phyloP scores from a whole-genome alignment of 495 filamentous ascomycete species.

The Chaetomidium leptoderma region DNA sequence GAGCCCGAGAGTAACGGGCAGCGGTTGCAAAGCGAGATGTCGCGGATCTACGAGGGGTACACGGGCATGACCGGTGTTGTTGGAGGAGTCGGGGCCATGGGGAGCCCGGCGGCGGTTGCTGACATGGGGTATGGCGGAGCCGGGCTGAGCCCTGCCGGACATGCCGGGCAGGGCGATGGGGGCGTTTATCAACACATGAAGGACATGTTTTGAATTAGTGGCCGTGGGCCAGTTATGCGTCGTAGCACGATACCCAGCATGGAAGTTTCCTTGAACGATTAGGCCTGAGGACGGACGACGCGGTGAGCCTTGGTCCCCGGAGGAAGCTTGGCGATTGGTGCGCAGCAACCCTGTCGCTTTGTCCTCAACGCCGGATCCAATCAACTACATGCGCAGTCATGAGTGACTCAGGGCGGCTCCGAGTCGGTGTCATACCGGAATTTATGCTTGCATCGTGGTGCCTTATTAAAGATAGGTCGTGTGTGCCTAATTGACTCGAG shows the following conservation, averaged over 20 bases:
- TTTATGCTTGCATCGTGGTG: too few relatives aligned
- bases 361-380: too few relatives aligned
- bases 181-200: slow-evolving; percentile 23
- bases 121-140: slow-evolving; percentile 6
- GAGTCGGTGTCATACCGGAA: too few relatives aligned
- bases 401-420: too few relatives aligned
- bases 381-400: too few relatives aligned
- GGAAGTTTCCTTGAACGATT: too few relatives aligned
- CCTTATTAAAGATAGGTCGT: too few relatives aligned
- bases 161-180: not conserved
- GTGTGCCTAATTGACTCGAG: too few relatives aligned
- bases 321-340: too few relatives aligned
- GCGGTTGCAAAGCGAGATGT: slow-evolving; percentile 45
- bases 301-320: too few relatives aligned
- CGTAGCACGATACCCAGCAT: not conserved
- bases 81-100: not conserved
- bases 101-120: not conserved
- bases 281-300: too few relatives aligned
- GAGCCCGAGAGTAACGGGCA: slow-evolving; percentile 33
- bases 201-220: slow-evolving; percentile 22
- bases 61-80: slow-evolving; percentile 8
- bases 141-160: not conserved
- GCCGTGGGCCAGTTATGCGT: not conserved
- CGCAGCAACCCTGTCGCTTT: too few relatives aligned
- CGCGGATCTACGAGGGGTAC: slow-evolving; percentile 40